Evolutionary conservation across 1,284 basidiomycete species (phyloP).

Genomic region (Ustilago sp.): DNA sequence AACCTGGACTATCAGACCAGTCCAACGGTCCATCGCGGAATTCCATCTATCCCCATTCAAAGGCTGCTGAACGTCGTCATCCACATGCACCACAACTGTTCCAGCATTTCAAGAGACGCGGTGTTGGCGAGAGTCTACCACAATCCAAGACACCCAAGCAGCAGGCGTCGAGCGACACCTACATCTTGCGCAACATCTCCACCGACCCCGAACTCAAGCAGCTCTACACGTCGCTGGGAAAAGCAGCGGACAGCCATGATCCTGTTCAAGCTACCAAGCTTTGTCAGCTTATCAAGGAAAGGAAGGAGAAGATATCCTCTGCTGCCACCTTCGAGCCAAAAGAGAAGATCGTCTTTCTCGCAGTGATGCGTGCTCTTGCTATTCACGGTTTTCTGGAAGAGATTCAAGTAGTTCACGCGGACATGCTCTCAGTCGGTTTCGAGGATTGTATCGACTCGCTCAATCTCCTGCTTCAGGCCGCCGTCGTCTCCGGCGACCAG

Average conservation of each 20-base stretch:
- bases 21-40: not conserved
- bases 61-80: constrained; percentile 29
- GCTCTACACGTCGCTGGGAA: constrained; percentile 31
- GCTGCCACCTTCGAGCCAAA: constrained; percentile 17
- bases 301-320: constrained; percentile 22
- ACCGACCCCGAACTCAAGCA: constrained; percentile 39
- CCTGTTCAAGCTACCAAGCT: constrained; percentile 22
- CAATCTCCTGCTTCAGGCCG: constrained; percentile 48
- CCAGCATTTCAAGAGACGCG: constrained; percentile 21
- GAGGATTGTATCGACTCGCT: constrained; percentile 41
- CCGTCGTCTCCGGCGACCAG: constrained; percentile 33
- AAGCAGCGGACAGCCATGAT: constrained; percentile 32
- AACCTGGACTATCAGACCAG: not conserved
- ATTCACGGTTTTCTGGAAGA: constrained; percentile 42
- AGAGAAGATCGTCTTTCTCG: constrained; percentile 39
- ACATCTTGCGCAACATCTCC: constrained; percentile 38
- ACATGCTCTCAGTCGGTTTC: constrained; percentile 46
- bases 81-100: constrained; percentile 42
- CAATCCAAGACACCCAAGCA: not conserved
- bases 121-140: not conserved
- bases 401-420: constrained; percentile 32
- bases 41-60: constrained; percentile 44
- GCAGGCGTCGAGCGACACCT: constrained; percentile 16
- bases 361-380: constrained; percentile 39
- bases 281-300: constrained; percentile 35